A percentile compares a stretch with the other conserved stretches of the same genome.
These are phyloP conservation scores for Trichoderma sp. DNA, from an alignment of 2,329 filamentous ascomycete genomes.

Conservation along the genomic window DNA sequence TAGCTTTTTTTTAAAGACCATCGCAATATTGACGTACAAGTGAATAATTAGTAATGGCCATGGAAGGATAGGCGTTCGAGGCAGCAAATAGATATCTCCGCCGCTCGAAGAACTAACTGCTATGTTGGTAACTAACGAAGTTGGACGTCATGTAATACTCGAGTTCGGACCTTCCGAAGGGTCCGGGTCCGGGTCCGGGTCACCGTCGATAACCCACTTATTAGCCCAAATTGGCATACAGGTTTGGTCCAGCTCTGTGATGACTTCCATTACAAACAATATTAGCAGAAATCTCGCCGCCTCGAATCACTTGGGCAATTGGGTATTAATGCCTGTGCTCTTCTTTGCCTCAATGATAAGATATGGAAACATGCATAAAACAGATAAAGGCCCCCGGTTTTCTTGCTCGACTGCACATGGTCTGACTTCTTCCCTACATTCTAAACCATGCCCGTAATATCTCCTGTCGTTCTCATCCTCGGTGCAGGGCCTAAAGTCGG, in stretches of 20 bases:
- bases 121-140: background rate
- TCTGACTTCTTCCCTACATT: background rate
- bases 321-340: background rate
- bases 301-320: background rate
- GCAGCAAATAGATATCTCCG: background rate
- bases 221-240: background rate
- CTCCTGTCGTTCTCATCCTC: background rate
- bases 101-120: background rate
- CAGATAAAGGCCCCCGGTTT: background rate
- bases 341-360: background rate
- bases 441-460: background rate
- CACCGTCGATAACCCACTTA: background rate
- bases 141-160: background rate
- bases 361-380: background rate
- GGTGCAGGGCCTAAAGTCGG: slow-evolving; percentile 4
- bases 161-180: slow-evolving; percentile 7
- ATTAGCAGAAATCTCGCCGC: background rate
- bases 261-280: background rate
- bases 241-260: background rate
- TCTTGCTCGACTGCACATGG: background rate
- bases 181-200: slow-evolving; percentile 5
- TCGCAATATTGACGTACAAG: background rate
- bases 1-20: background rate
- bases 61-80: background rate
- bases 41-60: background rate